A percentile compares a stretch with the other conserved stretches of the same genome.
Conservation (phyloP, 176 grass and related monocot species). For the Sorghum bicolor region DNA sequence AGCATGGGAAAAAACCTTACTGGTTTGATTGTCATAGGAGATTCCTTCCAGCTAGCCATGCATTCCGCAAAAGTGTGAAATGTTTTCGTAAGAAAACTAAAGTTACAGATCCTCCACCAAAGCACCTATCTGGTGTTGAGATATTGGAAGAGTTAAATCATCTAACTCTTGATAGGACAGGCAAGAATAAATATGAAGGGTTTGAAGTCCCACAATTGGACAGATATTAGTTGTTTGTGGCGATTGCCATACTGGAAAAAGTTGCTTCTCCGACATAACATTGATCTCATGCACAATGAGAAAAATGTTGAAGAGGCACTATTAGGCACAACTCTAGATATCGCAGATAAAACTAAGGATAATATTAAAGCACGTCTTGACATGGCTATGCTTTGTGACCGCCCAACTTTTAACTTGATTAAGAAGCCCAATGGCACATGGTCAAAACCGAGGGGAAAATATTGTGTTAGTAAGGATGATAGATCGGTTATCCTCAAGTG, state of each 20-base stretch:
- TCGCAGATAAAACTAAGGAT: neutral
- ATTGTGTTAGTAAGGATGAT: slow-evolving; percentile 11
- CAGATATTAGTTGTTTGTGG: neutral
- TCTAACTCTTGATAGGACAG: neutral
- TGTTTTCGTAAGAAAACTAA: neutral
- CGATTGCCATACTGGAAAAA: neutral
- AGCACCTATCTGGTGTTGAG: neutral
- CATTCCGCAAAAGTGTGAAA: neutral
- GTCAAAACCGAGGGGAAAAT: neutral
- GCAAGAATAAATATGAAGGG: neutral
- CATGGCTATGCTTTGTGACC: neutral
- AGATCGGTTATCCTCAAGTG: neutral
- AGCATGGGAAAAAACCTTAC: neutral
- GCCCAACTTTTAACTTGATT: neutral
- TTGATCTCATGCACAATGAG: slow-evolving; percentile 11
- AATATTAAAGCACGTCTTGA: slow-evolving; percentile 19
- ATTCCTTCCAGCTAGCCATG: neutral
- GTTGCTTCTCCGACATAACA: neutral
- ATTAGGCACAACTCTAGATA: neutral
- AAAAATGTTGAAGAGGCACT: neutral
- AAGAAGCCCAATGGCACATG: neutral
- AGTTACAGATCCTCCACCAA: neutral
- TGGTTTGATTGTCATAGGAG: slow-evolving; percentile 24
- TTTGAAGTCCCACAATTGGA: neutral
- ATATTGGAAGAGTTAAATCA: too few relatives aligned